phyloP scores from a whole-genome alignment of 768 basidiomycete genomes.

The Dentipellis fragilis region DNA sequence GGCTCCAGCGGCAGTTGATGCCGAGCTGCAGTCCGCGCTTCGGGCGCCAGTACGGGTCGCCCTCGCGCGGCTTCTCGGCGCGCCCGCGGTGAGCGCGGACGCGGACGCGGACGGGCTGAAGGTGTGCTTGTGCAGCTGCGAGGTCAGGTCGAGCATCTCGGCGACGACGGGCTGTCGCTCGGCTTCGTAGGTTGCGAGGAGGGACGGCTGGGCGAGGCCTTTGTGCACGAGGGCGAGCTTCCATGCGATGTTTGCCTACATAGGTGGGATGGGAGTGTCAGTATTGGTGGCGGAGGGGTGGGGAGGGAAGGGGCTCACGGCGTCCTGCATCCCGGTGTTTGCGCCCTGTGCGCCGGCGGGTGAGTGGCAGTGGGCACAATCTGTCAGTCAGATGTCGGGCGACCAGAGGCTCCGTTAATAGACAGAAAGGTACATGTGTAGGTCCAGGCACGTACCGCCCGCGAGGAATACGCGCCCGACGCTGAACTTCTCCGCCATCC shows the following conservation, averaged over 20 bases:
- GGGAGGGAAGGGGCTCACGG: slow-evolving; percentile 8
- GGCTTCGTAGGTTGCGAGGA: slow-evolving; percentile 19
- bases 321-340: slow-evolving; percentile 21
- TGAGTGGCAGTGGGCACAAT: slow-evolving; percentile 39
- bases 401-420: no score
- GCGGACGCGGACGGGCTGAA: not conserved
- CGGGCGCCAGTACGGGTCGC: slow-evolving; percentile 2
- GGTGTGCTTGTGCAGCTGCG: slow-evolving; percentile 22
- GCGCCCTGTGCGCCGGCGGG: slow-evolving; percentile 30
- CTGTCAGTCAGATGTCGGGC: slow-evolving; percentile 16
- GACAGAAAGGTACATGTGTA: no score
- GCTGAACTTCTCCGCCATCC: slow-evolving; percentile 34
- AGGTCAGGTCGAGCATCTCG: slow-evolving; percentile 24
- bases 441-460: slow-evolving; percentile 27
- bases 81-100: no score
- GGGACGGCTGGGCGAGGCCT: slow-evolving; percentile 14
- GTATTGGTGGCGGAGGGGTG: no score
- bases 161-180: slow-evolving; percentile 23
- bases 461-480: slow-evolving; percentile 35
- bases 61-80: slow-evolving; percentile 1
- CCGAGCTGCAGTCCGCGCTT: slow-evolving; percentile 31
- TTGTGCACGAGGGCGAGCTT: slow-evolving; percentile 22
- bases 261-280: not conserved
- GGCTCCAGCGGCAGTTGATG: slow-evolving; percentile 44
- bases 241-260: slow-evolving; percentile 22